Percentiles rank a stretch among this genome's conserved stretches.
Conservation (phyloP, 148 eudicot genomes). For the Rhododendron kiyosumense region DNA sequence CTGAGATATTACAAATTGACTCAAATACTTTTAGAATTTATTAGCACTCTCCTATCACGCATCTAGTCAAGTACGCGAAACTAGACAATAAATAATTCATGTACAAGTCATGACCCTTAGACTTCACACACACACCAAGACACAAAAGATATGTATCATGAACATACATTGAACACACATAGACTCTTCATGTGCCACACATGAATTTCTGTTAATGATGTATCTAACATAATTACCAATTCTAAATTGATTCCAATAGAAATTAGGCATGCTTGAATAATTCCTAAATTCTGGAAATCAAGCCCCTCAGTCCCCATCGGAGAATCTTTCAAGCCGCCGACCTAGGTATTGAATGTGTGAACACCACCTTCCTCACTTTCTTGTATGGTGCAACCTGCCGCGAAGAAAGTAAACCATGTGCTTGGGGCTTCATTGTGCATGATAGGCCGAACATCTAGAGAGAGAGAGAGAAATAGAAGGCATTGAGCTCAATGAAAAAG, state of each 20-base stretch:
- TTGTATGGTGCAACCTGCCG: slow-evolving; percentile 75
- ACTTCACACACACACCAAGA: neutral
- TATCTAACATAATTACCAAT: neutral
- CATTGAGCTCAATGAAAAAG: neutral
- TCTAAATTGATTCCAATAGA: neutral
- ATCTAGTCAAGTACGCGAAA: too few species aligned
- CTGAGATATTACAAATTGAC: too few species aligned
- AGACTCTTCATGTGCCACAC: neutral
- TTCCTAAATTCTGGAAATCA: slow-evolving; percentile 37
- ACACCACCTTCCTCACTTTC: slow-evolving; percentile 62
- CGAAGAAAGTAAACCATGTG: slow-evolving; percentile 8
- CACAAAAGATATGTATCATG: neutral
- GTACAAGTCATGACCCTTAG: too few species aligned
- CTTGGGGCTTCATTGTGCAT: neutral
- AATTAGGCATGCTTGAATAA: neutral
- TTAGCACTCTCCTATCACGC: too few species aligned
- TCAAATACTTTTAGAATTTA: too few species aligned
- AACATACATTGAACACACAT: too few species aligned
- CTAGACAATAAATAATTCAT: too few species aligned
- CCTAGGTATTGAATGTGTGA: slow-evolving; percentile 43
- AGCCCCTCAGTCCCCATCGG: slow-evolving; percentile 32
- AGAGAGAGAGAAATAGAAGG: neutral
- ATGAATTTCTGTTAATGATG: neutral
- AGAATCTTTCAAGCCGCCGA: slow-evolving; percentile 66
- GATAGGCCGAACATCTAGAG: neutral